These are phyloP conservation scores for Rutstroemia sp. DNA, from an alignment of 2,329 filamentous ascomycete genomes.

Conservation along the genomic window DNA sequence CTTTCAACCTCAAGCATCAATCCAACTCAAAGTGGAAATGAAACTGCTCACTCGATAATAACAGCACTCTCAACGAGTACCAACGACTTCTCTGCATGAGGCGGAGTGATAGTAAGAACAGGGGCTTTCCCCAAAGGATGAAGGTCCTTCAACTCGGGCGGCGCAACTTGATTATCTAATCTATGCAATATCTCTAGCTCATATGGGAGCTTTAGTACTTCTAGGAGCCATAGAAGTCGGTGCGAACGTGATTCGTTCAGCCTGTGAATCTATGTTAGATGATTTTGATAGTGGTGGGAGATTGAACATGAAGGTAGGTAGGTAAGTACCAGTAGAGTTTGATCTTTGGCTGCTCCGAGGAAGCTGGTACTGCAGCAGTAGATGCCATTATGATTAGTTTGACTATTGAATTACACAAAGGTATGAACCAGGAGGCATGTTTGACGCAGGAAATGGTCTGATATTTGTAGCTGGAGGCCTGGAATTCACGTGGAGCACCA, in stretches of 20 bases:
- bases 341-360: conserved; percentile 36
- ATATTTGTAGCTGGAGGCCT: background rate
- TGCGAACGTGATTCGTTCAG: conserved; percentile 40
- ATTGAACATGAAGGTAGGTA: background rate
- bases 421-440: background rate
- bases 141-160: conserved; percentile 65
- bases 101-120: conserved; percentile 56
- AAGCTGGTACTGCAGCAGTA: background rate
- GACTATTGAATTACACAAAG: background rate
- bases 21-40: background rate
- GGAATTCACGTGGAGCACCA: too few species aligned
- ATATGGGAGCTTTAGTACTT: conserved; percentile 67
- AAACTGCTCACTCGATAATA: conserved; percentile 51
- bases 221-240: conserved; percentile 62
- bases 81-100: conserved; percentile 35
- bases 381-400: background rate
- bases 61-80: conserved; percentile 76
- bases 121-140: conserved; percentile 87
- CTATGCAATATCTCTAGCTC: conserved; percentile 76
- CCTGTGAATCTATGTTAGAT: conserved; percentile 18
- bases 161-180: conserved; percentile 52
- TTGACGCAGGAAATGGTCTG: background rate
- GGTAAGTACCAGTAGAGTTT: conserved; percentile 46
- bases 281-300: background rate
- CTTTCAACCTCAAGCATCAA: background rate